phyloP scores from a whole-genome alignment of 768 basidiomycete genomes.

The Asterophora lycoperdoides region DNA sequence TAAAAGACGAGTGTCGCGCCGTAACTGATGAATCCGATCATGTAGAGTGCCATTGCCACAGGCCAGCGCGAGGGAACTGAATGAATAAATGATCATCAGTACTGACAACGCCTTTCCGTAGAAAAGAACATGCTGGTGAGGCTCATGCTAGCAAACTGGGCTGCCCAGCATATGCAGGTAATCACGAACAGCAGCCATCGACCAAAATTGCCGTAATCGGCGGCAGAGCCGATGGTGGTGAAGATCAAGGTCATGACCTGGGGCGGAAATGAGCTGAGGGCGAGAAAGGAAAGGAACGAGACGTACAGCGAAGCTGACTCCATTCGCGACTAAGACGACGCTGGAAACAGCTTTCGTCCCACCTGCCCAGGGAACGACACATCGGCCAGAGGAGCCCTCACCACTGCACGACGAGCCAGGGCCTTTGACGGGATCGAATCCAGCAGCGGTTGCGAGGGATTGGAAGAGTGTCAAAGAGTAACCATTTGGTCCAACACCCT shows the following conservation, averaged over 20 bases:
- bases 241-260: slow-evolving; percentile 78
- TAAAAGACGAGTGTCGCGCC: slow-evolving; percentile 82
- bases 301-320: slow-evolving; percentile 66
- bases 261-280: not conserved
- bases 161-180: slow-evolving; percentile 75
- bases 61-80: slow-evolving; percentile 66
- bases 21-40: slow-evolving; percentile 75
- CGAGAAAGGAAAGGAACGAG: not conserved
- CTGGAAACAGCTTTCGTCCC: slow-evolving; percentile 74
- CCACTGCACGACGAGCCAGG: slow-evolving; percentile 65
- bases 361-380: slow-evolving; percentile 73
- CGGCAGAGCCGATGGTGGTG: slow-evolving; percentile 73
- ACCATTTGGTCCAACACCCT: slow-evolving; percentile 67
- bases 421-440: slow-evolving; percentile 66
- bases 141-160: slow-evolving; percentile 74
- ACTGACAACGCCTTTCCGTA: not conserved
- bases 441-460: slow-evolving; percentile 63
- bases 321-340: slow-evolving; percentile 73
- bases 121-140: slow-evolving; percentile 51
- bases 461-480: slow-evolving; percentile 78
- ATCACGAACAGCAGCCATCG: slow-evolving; percentile 71
- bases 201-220: slow-evolving; percentile 73
- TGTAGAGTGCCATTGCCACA: slow-evolving; percentile 74
- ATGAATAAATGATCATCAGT: slow-evolving; percentile 20
- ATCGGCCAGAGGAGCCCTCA: slow-evolving; percentile 58